Conservation (phyloP, 2,329 filamentous ascomycete genomes). For the Sclerotinia glacialis region DNA sequence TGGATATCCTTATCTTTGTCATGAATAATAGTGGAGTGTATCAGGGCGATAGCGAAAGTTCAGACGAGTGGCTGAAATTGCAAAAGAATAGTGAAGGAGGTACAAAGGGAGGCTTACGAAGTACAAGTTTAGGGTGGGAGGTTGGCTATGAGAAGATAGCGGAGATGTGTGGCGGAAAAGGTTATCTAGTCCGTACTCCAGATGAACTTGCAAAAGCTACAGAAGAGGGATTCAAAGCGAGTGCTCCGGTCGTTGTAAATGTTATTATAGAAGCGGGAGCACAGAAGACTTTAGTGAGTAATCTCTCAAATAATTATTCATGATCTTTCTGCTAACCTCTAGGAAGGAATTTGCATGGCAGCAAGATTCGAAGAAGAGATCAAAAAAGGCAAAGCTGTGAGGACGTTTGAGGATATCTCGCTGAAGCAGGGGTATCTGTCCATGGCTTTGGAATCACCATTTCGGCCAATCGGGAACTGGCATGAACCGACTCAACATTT, state of each 20-base stretch:
- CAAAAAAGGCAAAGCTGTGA: constrained; percentile 27
- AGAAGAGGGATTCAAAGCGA: constrained; percentile 48
- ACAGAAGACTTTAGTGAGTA: constrained; percentile 42
- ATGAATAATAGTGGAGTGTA: constrained; percentile 55
- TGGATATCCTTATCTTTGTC: constrained; percentile 54
- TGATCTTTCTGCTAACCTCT: constrained; percentile 15
- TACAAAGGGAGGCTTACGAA: constrained; percentile 43
- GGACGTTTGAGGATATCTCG: not conserved
- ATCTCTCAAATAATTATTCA: not conserved
- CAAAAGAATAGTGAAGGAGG: constrained; percentile 42
- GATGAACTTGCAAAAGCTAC: constrained; percentile 51
- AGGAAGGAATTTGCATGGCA: constrained; percentile 38
- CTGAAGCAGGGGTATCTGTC: not conserved
- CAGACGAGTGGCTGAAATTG: constrained; percentile 46
- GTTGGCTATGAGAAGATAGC: constrained; percentile 55
- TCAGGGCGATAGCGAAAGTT: constrained; percentile 44
- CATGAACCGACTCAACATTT: not conserved
- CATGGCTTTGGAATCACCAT: not conserved
- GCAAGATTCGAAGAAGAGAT: constrained; percentile 34
- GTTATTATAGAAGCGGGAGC: constrained; percentile 53
- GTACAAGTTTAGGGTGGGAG: constrained; percentile 52
- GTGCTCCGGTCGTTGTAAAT: constrained; percentile 52
- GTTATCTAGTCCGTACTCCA: constrained; percentile 51
- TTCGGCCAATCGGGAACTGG: not conserved
- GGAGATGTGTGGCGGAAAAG: constrained; percentile 53